These are phyloP conservation scores for Arthrobotrys iridis DNA, from an alignment of 2,329 filamentous ascomycete species.

Conservation along the genomic window DNA sequence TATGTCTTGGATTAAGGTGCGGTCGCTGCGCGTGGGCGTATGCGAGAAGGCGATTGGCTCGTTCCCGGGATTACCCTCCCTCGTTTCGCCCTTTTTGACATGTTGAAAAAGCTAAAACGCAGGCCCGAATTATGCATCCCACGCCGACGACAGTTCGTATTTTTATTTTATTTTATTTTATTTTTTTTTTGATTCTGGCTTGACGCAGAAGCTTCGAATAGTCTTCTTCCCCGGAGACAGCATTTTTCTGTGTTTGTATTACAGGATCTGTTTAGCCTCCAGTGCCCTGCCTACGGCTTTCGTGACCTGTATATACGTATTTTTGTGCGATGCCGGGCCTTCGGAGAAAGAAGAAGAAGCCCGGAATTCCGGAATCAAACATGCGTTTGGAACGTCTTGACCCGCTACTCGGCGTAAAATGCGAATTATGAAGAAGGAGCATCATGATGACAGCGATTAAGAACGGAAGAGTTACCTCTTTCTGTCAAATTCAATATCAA, in stretches of 20 bases:
- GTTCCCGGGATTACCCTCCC: slow-evolving; percentile 11
- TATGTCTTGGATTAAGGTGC: slow-evolving; percentile 33
- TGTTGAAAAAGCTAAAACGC: slow-evolving; percentile 38
- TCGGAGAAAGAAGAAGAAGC: slow-evolving; percentile 40
- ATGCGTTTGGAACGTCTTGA: slow-evolving; percentile 22
- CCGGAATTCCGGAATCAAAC: slow-evolving; percentile 32
- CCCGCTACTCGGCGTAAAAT: slow-evolving; percentile 9
- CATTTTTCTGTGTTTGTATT: slow-evolving; percentile 1
- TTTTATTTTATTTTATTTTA: not conserved
- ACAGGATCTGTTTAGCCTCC: not conserved
- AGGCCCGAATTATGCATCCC: slow-evolving; percentile 38
- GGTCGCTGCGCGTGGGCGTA: slow-evolving; percentile 32
- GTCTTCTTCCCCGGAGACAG: not conserved
- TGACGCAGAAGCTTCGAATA: not conserved
- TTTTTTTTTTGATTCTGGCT: slow-evolving; percentile 3
- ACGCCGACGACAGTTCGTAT: not conserved
- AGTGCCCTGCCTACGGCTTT: slow-evolving; percentile 26
- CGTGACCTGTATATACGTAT: not conserved
- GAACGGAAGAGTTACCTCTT: slow-evolving; percentile 41
- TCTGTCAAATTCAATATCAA: not conserved
- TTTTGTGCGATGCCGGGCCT: not conserved
- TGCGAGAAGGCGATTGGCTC: slow-evolving; percentile 41
- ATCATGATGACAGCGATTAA: slow-evolving; percentile 9
- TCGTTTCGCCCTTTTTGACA: slow-evolving; percentile 39
- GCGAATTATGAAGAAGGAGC: slow-evolving; percentile 18